A percentile compares a stretch with the other conserved stretches of the same genome.
Evolutionary conservation across 371 early-diverging fungal genomes (phyloP).

Genomic region (Nematocida ironsii): DNA sequence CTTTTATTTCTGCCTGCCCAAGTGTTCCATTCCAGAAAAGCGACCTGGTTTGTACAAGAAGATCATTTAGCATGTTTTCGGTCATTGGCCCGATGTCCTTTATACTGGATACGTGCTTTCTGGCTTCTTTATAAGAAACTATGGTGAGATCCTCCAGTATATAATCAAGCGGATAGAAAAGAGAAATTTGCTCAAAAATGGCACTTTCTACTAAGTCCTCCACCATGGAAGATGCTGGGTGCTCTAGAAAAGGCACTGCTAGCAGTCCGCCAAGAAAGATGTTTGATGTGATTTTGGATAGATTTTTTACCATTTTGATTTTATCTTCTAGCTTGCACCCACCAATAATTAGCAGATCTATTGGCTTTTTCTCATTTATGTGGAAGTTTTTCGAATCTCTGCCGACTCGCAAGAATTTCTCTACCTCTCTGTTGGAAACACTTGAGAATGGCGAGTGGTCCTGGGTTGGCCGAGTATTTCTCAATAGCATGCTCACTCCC

Average conservation of each 20-base stretch:
- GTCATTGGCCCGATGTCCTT: conserved; percentile 82
- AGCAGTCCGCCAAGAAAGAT: conserved; percentile 88
- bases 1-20: conserved; percentile 92
- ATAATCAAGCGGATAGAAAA: conserved; percentile 72
- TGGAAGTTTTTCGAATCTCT: conserved; percentile 71
- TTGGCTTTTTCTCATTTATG: conserved; percentile 16
- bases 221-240: conserved; percentile 75
- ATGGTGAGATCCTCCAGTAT: conserved; percentile 69
- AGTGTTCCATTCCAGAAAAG: conserved; percentile 95
- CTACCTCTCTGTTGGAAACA: conserved; percentile 5
- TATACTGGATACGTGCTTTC: not conserved
- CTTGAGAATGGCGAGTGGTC: conserved; percentile 9
- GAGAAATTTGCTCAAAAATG: conserved; percentile 80
- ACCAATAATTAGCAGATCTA: conserved; percentile 93
- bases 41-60: conserved; percentile 77
- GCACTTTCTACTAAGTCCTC: conserved; percentile 76
- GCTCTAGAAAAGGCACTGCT: conserved; percentile 93
- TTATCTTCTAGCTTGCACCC: conserved; percentile 97
- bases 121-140: not conserved
- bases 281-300: conserved; percentile 75
- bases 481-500: conserved; percentile 40
- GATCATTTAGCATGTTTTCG: conserved; percentile 74
- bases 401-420: conserved; percentile 16
- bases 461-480: conserved; percentile 17
- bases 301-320: conserved; percentile 82